phyloP scores from a whole-genome alignment of 768 basidiomycete genomes.

The Tubosaeta brunneosetosa region DNA sequence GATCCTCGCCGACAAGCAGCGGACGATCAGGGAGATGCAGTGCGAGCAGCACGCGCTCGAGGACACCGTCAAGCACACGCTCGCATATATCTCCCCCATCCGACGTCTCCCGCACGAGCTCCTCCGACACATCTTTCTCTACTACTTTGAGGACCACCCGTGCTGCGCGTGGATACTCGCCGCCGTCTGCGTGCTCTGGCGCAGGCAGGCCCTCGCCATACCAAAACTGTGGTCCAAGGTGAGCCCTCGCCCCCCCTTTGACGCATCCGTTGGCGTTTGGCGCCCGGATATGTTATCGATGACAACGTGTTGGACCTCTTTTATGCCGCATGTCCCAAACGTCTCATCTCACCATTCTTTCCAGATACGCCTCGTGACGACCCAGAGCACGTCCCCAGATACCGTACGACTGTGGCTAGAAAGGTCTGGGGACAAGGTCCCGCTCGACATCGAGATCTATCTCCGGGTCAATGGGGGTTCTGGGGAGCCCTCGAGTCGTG shows the following conservation, averaged over 20 bases:
- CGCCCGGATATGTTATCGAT: conserved; percentile 15
- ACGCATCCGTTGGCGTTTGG: conserved; percentile 8
- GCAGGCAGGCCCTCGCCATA: conserved; percentile 58
- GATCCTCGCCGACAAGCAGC: conserved; percentile 51
- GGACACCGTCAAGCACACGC: conserved; percentile 42
- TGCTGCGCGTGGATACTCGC: conserved; percentile 74
- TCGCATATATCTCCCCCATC: conserved; percentile 71
- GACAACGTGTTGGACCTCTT: conserved; percentile 7
- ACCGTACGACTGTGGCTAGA: conserved; percentile 81
- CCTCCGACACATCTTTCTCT: conserved; percentile 67
- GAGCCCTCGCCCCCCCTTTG: conserved; percentile 21
- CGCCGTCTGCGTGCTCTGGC: conserved; percentile 64
- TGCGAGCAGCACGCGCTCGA: conserved; percentile 46
- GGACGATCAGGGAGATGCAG: conserved; percentile 51
- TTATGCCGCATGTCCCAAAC: not conserved
- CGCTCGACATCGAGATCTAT: conserved; percentile 78
- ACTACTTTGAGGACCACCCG: conserved; percentile 65
- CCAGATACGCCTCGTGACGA: conserved; percentile 72
- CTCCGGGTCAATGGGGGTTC: conserved; percentile 46
- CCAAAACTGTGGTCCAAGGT: conserved; percentile 78
- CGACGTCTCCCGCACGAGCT: conserved; percentile 67
- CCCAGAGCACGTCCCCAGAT: conserved; percentile 66
- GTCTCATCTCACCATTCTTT: not conserved
- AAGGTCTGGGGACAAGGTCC: conserved; percentile 63
- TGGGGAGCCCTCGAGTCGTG: conserved; percentile 19